Conservation (phyloP, 2,329 filamentous ascomycete genomes). For the Fusarium stilboides region DNA sequence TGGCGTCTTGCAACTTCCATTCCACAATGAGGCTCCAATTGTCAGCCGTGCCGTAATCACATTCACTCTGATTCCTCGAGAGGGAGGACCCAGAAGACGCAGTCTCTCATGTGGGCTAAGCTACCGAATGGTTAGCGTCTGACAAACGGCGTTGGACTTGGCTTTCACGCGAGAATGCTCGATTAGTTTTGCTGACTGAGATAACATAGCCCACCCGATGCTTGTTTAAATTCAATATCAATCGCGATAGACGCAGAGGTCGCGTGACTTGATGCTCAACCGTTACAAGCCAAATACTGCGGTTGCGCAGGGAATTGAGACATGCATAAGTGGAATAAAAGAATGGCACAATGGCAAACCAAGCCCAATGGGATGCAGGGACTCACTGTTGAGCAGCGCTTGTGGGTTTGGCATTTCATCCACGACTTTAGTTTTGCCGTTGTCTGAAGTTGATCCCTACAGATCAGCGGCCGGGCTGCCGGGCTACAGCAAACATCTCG, state of each 20-base stretch:
- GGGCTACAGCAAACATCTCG: background rate
- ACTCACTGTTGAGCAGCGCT: background rate
- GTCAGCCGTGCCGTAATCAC: constrained; percentile 42
- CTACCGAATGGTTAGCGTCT: constrained; percentile 17
- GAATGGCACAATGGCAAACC: background rate
- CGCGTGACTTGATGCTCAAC: constrained; percentile 21
- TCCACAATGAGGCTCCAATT: constrained; percentile 38
- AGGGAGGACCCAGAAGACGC: constrained; percentile 11
- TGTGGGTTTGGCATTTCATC: constrained; percentile 3
- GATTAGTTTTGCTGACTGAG: constrained; percentile 4
- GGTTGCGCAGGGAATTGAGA: background rate
- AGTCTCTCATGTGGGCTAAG: constrained; percentile 29
- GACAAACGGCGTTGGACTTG: constrained; percentile 19
- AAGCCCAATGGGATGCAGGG: background rate
- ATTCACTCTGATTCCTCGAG: constrained; percentile 40
- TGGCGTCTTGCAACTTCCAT: constrained; percentile 27
- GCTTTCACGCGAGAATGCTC: constrained; percentile 2
- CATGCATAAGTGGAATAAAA: background rate
- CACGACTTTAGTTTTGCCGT: background rate
- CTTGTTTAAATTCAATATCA: constrained; percentile 8
- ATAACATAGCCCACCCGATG: background rate
- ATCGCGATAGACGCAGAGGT: constrained; percentile 1
- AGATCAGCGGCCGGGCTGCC: background rate
- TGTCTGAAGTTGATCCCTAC: constrained; percentile 1
- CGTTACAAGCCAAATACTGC: background rate